A percentile compares a stretch with the other conserved stretches of the same genome.
Evolutionary conservation across 306 rosid genomes (phyloP).

Genomic region (Luffa aegyptiaca): DNA sequence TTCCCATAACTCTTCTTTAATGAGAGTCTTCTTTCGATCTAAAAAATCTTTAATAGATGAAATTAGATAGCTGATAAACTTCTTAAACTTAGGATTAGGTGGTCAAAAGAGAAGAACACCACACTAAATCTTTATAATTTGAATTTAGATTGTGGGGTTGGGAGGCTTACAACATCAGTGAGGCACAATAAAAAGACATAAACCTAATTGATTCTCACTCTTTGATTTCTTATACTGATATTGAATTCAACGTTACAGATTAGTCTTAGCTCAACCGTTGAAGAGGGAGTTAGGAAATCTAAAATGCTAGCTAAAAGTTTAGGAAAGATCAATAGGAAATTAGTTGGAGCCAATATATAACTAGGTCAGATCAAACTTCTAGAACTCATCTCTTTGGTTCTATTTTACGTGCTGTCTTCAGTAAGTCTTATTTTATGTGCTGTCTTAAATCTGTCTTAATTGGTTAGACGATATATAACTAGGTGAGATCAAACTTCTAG

Average conservation of each 20-base stretch:
- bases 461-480: background rate
- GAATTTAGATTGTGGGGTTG: background rate
- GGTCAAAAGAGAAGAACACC: background rate
- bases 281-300: background rate
- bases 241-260: background rate
- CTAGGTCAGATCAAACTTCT: background rate
- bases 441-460: no score
- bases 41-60: background rate
- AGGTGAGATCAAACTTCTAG: background rate
- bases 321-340: background rate
- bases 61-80: background rate
- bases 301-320: background rate
- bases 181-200: background rate
- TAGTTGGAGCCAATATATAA: background rate
- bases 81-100: background rate
- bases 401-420: background rate
- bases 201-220: background rate
- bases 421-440: background rate
- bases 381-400: no score
- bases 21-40: background rate
- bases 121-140: background rate
- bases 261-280: background rate
- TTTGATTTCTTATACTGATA: background rate
- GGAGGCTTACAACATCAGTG: background rate
- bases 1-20: background rate